These are phyloP conservation scores for Nothophytophthora sp. DNA, from an alignment of 352 stramenopile species.

Conservation along the genomic window DNA sequence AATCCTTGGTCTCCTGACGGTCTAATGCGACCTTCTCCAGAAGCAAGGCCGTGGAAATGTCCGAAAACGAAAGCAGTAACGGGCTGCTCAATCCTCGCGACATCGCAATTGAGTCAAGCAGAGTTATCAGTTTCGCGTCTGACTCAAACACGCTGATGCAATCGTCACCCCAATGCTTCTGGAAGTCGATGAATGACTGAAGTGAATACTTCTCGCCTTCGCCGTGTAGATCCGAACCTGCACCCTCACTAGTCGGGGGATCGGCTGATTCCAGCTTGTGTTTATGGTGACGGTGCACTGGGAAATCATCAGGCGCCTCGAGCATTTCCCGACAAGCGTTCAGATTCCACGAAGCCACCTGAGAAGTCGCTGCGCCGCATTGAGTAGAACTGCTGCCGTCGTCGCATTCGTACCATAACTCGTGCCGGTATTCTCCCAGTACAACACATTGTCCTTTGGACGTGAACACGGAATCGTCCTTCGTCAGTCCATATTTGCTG, in stretches of 20 bases:
- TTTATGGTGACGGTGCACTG: slow-evolving; percentile 34
- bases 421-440: slow-evolving; percentile 58
- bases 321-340: slow-evolving; percentile 50
- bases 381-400: slow-evolving; percentile 10
- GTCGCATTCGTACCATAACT: slow-evolving; percentile 69
- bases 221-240: too few relatives aligned
- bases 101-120: slow-evolving; percentile 24
- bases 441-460: slow-evolving; percentile 58
- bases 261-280: slow-evolving; percentile 16
- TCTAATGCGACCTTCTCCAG: slow-evolving; percentile 13
- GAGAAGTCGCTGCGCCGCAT: background rate
- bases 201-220: too few relatives aligned
- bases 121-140: slow-evolving; percentile 30
- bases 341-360: slow-evolving; percentile 50
- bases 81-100: slow-evolving; percentile 18
- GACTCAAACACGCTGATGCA: background rate
- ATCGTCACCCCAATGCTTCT: slow-evolving; percentile 15
- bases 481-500: slow-evolving; percentile 39
- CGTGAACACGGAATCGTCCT: slow-evolving; percentile 63
- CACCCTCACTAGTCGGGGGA: too few relatives aligned
- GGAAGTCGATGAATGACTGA: slow-evolving; percentile 14
- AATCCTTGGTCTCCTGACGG: background rate
- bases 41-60: slow-evolving; percentile 30
- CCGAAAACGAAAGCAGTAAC: slow-evolving; percentile 25
- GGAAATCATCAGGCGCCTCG: slow-evolving; percentile 38